These are phyloP conservation scores for Xylaria longipes DNA, from an alignment of 495 filamentous ascomycete genomes.

Conservation along the genomic window DNA sequence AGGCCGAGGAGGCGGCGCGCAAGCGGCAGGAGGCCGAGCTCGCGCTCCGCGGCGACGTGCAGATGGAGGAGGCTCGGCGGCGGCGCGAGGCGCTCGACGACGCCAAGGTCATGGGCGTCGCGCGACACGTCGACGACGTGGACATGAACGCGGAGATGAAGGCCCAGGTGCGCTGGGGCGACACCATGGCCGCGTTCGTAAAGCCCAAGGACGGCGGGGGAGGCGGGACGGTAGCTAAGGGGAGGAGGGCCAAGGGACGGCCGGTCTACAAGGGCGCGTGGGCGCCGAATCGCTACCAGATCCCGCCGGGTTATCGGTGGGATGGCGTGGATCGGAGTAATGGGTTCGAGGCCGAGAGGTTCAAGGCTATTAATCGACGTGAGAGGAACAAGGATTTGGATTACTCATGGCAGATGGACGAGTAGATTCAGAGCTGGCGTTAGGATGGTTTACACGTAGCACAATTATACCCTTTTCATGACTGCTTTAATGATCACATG, in stretches of 20 bases:
- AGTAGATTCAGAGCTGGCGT: conserved; percentile 48
- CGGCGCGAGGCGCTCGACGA: conserved; percentile 70
- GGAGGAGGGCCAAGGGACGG: conserved; percentile 58
- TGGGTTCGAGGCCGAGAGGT: conserved; percentile 95
- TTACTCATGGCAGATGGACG: conserved; percentile 96
- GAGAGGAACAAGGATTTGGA: conserved; percentile 77
- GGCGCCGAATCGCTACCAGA: conserved; percentile 92
- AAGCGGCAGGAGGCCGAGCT: conserved; percentile 67
- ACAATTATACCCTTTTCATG: conserved; percentile 23
- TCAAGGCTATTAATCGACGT: conserved; percentile 80
- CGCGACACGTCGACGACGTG: conserved; percentile 79
- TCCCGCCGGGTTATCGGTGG: conserved; percentile 90
- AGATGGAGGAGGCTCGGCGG: conserved; percentile 63
- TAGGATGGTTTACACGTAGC: not conserved
- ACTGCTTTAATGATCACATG: not conserved
- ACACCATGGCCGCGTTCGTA: conserved; percentile 87
- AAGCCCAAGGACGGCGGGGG: conserved; percentile 44
- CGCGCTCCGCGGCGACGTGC: conserved; percentile 82
- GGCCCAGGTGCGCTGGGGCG: conserved; percentile 81
- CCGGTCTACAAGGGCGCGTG: conserved; percentile 81
- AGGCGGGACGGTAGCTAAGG: conserved; percentile 34
- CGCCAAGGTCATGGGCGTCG: conserved; percentile 79
- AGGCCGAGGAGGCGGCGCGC: conserved; percentile 71
- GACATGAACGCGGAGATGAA: conserved; percentile 84
- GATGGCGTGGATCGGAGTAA: conserved; percentile 96